Evolutionary conservation across 106 monocot species (phyloP), one percentile per base, ranked within the genome.

Genomic region (Acanthochlamys bracteata): DNA sequence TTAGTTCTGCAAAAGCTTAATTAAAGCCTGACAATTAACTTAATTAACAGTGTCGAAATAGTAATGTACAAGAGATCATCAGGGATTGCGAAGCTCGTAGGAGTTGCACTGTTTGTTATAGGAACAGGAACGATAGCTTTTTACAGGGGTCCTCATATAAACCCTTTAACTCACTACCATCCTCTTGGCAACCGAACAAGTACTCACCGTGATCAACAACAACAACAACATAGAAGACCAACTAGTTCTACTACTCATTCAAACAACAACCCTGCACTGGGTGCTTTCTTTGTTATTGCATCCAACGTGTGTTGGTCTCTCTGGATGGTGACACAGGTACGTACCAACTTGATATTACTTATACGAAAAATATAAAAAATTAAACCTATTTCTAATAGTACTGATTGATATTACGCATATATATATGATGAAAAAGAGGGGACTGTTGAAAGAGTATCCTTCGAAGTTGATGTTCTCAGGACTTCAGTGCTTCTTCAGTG

Each of bases 311-410:
- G 39, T 19, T 68, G 68, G 68, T 39, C 75, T 39, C 45, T 63
- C n/a, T 75, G 68, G 68, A 23, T 75, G 25, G 59, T 75, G 10
- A 26, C 67, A 24, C 75, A 67, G 66, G 74, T 74, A 22, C 8
- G 24, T 9, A 23, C 17, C 24, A n/a, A n/a, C n/a, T n/a, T n/a
- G n/a, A n/a, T n/a, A n/a, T n/a, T n/a, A n/a, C n/a, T n/a, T n/a
- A n/a, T n/a, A n/a, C n/a, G n/a, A n/a, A n/a, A n/a, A n/a, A n/a
- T n/a, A n/a, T n/a, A n/a, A n/a, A n/a, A n/a, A n/a, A n/a, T n/a
- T n/a, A n/a, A n/a, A n/a, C n/a, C n/a, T n/a, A n/a, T n/a, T n/a
- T n/a, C n/a, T n/a, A n/a, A n/a, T n/a, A n/a, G n/a, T n/a, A n/a
- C n/a, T n/a, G n/a, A n/a, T n/a, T n/a, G n/a, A n/a, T n/a, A n/a